Evolutionary conservation across 441 rosid species (phyloP).

Genomic region (Flueggea neowawraea): DNA sequence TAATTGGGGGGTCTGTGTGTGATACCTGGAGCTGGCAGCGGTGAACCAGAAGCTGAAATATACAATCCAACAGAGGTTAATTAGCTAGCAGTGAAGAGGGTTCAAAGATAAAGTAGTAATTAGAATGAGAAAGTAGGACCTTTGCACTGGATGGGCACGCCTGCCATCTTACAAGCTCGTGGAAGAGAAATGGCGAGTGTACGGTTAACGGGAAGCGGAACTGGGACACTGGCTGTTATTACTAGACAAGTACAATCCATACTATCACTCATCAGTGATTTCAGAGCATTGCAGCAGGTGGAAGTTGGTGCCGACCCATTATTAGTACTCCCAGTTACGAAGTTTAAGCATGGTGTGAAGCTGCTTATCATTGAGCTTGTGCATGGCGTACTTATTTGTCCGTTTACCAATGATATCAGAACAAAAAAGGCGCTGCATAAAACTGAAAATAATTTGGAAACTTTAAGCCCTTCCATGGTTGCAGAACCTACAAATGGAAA

Average conservation of each 20-base stretch:
- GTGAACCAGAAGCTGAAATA: slow-evolving; percentile 66
- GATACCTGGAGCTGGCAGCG: slow-evolving; percentile 80
- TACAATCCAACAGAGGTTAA: not conserved
- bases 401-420: slow-evolving; percentile 26
- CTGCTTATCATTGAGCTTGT: slow-evolving; percentile 60
- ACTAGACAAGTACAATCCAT: slow-evolving; percentile 70
- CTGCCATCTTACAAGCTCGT: slow-evolving; percentile 55
- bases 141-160: slow-evolving; percentile 68
- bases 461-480: slow-evolving; percentile 25
- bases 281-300: slow-evolving; percentile 58
- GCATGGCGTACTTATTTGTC: slow-evolving; percentile 74
- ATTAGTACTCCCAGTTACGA: slow-evolving; percentile 63
- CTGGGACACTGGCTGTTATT: slow-evolving; percentile 63
- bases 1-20: too few species aligned
- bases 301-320: slow-evolving; percentile 55
- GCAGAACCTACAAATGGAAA: too few species aligned
- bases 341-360: slow-evolving; percentile 83
- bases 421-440: slow-evolving; percentile 6
- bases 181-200: slow-evolving; percentile 69
- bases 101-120: too few species aligned
- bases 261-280: slow-evolving; percentile 39
- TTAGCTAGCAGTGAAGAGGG: too few species aligned
- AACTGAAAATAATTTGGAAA: slow-evolving; percentile 14
- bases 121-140: slow-evolving; percentile 26
- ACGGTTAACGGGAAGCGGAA: slow-evolving; percentile 57